These are phyloP conservation scores for Hyaloperonospora arabidopsidis DNA, from an alignment of 352 stramenopile species.

Conservation along the genomic window DNA sequence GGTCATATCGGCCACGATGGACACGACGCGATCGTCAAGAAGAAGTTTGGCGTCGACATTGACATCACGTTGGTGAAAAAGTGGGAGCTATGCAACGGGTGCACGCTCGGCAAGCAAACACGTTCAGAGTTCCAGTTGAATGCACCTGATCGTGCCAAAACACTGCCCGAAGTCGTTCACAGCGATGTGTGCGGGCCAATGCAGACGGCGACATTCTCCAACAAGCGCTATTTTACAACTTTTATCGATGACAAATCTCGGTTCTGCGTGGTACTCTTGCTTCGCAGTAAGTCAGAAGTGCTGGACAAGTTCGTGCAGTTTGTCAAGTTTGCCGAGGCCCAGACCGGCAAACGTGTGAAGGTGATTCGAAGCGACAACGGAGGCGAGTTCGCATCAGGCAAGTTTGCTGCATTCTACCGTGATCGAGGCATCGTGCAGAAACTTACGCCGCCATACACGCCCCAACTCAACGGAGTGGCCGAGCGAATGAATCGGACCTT, in stretches of 20 bases:
- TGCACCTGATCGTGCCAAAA: not conserved
- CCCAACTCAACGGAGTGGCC: conserved; percentile 1
- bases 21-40: not conserved
- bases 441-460: conserved; percentile 8
- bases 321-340: conserved; percentile 6
- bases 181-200: not conserved
- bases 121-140: not conserved
- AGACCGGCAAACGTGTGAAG: conserved; percentile 6
- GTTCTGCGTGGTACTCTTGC: conserved; percentile 9
- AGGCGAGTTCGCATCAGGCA: conserved; percentile 11
- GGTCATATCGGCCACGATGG: not conserved
- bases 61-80: not conserved
- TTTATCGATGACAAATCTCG: conserved; percentile 15
- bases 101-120: not conserved
- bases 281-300: conserved; percentile 11
- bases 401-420: conserved; percentile 5
- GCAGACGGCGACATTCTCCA: not conserved
- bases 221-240: not conserved
- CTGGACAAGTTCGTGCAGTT: conserved; percentile 9
- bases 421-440: conserved; percentile 11
- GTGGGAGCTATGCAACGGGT: not conserved
- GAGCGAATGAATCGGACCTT: not conserved
- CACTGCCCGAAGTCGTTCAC: not conserved
- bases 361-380: conserved; percentile 21
- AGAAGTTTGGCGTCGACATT: not conserved